These are phyloP conservation scores for Priceomyces carsonii DNA, from an alignment of 805 yeast genomes.

Conservation along the genomic window DNA sequence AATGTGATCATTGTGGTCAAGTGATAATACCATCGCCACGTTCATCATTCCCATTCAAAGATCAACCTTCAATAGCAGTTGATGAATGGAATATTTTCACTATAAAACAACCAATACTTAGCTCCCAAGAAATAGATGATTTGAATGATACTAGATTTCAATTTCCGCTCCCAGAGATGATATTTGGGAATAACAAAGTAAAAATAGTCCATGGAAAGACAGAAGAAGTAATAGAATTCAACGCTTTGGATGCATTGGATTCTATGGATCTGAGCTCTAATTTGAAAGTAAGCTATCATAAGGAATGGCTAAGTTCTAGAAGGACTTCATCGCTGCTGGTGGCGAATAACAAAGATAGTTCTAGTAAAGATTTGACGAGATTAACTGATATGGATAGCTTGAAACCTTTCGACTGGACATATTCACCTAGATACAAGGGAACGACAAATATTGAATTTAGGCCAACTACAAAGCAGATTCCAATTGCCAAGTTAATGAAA, in stretches of 20 bases:
- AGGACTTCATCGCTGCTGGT: slow-evolving; percentile 20
- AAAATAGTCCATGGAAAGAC: slow-evolving; percentile 44
- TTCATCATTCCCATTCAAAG: slow-evolving; percentile 61
- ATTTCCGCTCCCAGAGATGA: slow-evolving; percentile 95
- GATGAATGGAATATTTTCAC: slow-evolving; percentile 78
- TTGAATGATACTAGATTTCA: slow-evolving; percentile 59
- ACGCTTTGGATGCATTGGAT: slow-evolving; percentile 70
- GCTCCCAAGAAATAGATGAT: slow-evolving; percentile 68
- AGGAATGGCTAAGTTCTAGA: slow-evolving; percentile 66
- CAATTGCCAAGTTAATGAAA: slow-evolving; percentile 63
- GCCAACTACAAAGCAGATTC: slow-evolving; percentile 45
- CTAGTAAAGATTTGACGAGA: slow-evolving; percentile 34
- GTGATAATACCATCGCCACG: slow-evolving; percentile 79
- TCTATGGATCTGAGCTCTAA: slow-evolving; percentile 34
- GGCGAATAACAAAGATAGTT: slow-evolving; percentile 23
- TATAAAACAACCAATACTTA: slow-evolving; percentile 73
- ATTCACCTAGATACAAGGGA: slow-evolving; percentile 79
- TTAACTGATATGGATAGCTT: slow-evolving; percentile 55
- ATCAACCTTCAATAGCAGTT: slow-evolving; percentile 68
- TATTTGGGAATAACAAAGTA: slow-evolving; percentile 81
- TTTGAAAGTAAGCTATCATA: slow-evolving; percentile 75
- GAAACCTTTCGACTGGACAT: slow-evolving; percentile 96
- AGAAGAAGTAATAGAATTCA: slow-evolving; percentile 57
- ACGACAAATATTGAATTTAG: slow-evolving; percentile 31
- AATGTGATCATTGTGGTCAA: slow-evolving; percentile 65